phyloP scores from a whole-genome alignment of 1,284 basidiomycete genomes.

The Microbotryum lychnidis-dioicae region DNA sequence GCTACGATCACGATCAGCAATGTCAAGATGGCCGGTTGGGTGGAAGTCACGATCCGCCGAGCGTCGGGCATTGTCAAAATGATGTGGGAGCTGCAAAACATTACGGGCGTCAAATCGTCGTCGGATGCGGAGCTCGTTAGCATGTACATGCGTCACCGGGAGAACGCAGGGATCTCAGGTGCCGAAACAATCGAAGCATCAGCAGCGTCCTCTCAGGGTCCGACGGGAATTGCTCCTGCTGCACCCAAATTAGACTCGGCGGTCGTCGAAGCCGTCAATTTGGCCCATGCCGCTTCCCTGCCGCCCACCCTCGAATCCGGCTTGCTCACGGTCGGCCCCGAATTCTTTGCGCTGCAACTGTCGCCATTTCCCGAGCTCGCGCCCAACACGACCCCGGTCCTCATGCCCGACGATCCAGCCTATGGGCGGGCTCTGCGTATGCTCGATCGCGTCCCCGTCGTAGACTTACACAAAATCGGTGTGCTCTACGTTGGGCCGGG shows the following conservation, averaged over 20 bases:
- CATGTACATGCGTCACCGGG: slow-evolving; percentile 34
- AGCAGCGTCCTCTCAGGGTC: slow-evolving; percentile 10
- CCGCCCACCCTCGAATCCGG: slow-evolving; percentile 31
- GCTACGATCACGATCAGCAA: slow-evolving; percentile 76
- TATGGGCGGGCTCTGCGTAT: slow-evolving; percentile 59
- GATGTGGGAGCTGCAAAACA: slow-evolving; percentile 78
- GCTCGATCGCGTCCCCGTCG: slow-evolving; percentile 83
- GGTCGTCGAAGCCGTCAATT: slow-evolving; percentile 34
- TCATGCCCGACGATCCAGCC: slow-evolving; percentile 46
- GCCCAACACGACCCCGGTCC: slow-evolving; percentile 38
- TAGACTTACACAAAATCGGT: slow-evolving; percentile 95
- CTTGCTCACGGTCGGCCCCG: slow-evolving; percentile 58
- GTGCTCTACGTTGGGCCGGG: slow-evolving; percentile 92
- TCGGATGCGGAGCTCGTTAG: slow-evolving; percentile 55
- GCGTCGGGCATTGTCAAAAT: slow-evolving; percentile 80
- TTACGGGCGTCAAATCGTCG: slow-evolving; percentile 58
- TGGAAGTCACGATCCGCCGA: slow-evolving; percentile 75
- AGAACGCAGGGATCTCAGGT: slow-evolving; percentile 20
- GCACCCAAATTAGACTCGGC: slow-evolving; percentile 29
- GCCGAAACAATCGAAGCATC: slow-evolving; percentile 15
- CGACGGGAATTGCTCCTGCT: slow-evolving; percentile 70
- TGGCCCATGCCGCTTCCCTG: slow-evolving; percentile 16
- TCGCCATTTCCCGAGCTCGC: slow-evolving; percentile 59
- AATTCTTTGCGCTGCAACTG: slow-evolving; percentile 77
- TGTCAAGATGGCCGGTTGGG: slow-evolving; percentile 72